Percentiles rank a stretch among this genome's conserved stretches.
Conservation (phyloP, 2,329 filamentous ascomycete genomes). For the Madurella fahalii region DNA sequence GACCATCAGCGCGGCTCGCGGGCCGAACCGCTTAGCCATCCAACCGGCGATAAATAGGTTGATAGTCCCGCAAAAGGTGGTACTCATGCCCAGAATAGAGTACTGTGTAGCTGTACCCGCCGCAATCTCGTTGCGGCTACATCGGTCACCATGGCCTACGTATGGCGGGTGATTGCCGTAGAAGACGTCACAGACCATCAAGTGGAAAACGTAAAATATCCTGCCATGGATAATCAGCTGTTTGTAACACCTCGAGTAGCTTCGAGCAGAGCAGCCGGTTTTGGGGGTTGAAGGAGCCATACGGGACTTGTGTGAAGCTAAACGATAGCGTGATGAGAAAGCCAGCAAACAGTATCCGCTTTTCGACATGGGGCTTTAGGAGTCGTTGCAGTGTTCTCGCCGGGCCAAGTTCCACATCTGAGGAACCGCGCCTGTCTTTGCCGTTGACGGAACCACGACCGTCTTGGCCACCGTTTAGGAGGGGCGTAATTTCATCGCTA, state of each 20-base stretch:
- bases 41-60: conserved; percentile 66
- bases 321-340: conserved; percentile 55
- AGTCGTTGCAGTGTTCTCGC: neutral
- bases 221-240: conserved; percentile 35
- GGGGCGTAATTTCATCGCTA: neutral
- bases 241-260: neutral
- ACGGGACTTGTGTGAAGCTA: conserved; percentile 48
- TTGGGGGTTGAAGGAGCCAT: conserved; percentile 19
- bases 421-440: neutral
- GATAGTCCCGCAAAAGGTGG: conserved; percentile 63
- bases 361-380: conserved; percentile 16
- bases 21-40: conserved; percentile 62
- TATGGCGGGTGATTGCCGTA: conserved; percentile 56
- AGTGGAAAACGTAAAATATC: conserved; percentile 60
- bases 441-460: neutral
- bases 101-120: conserved; percentile 60
- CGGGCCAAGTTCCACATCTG: neutral
- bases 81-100: conserved; percentile 62
- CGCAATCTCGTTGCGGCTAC: conserved; percentile 58
- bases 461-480: neutral
- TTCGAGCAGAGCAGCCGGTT: neutral
- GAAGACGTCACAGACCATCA: conserved; percentile 69
- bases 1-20: conserved; percentile 57
- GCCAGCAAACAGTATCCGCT: conserved; percentile 45
- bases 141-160: conserved; percentile 48